Evolutionary conservation across 2,329 filamentous ascomycete genomes (phyloP).

Genomic region (Aspergillus pseudoterreus): DNA sequence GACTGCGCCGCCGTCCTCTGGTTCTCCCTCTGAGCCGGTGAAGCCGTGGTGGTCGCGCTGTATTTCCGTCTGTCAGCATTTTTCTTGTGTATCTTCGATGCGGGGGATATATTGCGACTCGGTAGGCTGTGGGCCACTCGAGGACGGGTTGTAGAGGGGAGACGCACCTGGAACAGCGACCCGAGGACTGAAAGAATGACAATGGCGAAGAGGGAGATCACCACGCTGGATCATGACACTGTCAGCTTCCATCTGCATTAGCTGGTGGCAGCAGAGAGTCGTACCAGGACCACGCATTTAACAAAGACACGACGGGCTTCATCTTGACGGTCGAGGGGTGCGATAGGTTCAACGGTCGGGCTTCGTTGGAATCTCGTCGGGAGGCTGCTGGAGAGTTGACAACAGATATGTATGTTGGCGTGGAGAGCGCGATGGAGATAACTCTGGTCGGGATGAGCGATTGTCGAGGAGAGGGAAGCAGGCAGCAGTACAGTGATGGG

Average conservation of each 20-base stretch:
- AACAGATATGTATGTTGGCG: neutral
- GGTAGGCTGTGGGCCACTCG: neutral
- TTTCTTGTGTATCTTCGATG: neutral
- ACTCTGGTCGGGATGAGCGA: neutral
- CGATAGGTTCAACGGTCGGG: neutral
- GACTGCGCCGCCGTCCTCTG: constrained; percentile 70
- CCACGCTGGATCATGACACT: constrained; percentile 54
- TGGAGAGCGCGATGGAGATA: neutral
- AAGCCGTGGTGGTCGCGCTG: constrained; percentile 73
- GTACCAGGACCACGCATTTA: constrained; percentile 95
- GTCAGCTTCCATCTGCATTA: constrained; percentile 8
- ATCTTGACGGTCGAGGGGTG: constrained; percentile 52
- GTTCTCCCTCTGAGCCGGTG: constrained; percentile 68
- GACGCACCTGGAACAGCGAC: constrained; percentile 66
- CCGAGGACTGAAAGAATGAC: constrained; percentile 64
- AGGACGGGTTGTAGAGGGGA: neutral
- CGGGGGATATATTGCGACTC: neutral
- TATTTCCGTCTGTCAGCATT: neutral
- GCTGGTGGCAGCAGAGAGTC: constrained; percentile 23
- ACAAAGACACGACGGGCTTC: constrained; percentile 90
- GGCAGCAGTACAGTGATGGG: neutral
- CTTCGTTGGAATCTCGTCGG: neutral
- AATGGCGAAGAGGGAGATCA: constrained; percentile 63
- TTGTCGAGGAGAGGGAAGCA: neutral
- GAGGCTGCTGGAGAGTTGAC: neutral